These are phyloP conservation scores for Neurospora sublineolata DNA, from an alignment of 495 filamentous ascomycete species.

Conservation along the genomic window DNA sequence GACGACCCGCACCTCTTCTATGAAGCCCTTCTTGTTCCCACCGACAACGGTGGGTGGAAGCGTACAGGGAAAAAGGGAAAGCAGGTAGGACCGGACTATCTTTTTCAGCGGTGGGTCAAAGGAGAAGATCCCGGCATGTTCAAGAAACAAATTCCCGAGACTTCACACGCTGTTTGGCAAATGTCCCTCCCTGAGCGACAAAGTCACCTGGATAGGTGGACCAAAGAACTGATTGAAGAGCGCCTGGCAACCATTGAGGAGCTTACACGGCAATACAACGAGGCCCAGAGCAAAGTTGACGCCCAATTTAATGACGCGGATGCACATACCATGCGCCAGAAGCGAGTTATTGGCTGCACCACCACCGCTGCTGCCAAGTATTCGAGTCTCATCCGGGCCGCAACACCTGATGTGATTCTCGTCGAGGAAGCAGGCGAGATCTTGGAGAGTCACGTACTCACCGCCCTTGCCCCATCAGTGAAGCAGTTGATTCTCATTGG, in stretches of 20 bases:
- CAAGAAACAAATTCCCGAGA: slow-evolving; percentile 11
- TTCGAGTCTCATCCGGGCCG: slow-evolving; percentile 36
- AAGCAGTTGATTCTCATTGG: slow-evolving; percentile 66
- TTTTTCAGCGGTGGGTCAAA: slow-evolving; percentile 45
- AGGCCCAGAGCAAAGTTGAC: slow-evolving; percentile 27
- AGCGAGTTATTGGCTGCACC: slow-evolving; percentile 62
- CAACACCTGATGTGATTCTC: slow-evolving; percentile 44
- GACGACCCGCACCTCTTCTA: slow-evolving; percentile 41
- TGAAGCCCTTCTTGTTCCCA: slow-evolving; percentile 43
- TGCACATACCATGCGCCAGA: slow-evolving; percentile 35
- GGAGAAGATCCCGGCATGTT: slow-evolving; percentile 40
- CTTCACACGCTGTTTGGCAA: slow-evolving; percentile 39
- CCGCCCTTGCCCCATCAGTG: slow-evolving; percentile 45
- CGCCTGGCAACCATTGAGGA: slow-evolving; percentile 27
- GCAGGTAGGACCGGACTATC: slow-evolving; percentile 35
- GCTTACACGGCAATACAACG: slow-evolving; percentile 31
- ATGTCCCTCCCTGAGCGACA: slow-evolving; percentile 31
- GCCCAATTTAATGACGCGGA: slow-evolving; percentile 34
- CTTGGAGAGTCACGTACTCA: slow-evolving; percentile 57
- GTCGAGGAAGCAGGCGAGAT: slow-evolving; percentile 78
- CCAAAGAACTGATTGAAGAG: slow-evolving; percentile 37
- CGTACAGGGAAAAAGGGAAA: slow-evolving; percentile 32
- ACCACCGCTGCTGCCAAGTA: slow-evolving; percentile 65
- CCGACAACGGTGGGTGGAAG: slow-evolving; percentile 30
- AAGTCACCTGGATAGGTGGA: slow-evolving; percentile 36